phyloP scores from a whole-genome alignment of 345 rosid species.

The Luvunga scandens region DNA sequence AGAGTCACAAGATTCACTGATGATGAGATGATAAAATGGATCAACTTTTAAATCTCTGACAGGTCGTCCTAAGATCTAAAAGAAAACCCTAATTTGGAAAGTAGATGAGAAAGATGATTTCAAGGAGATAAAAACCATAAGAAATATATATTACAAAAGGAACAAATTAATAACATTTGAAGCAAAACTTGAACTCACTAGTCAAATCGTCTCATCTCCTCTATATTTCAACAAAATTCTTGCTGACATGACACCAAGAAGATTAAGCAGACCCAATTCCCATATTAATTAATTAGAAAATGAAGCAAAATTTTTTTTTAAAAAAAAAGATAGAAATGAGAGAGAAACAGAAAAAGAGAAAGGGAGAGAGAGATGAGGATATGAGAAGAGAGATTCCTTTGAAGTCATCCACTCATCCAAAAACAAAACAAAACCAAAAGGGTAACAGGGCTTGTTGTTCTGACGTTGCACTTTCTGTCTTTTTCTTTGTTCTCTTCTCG shows the following conservation, averaged over 20 bases:
- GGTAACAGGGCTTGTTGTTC: slow-evolving; percentile 22
- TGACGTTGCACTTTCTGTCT: slow-evolving; percentile 56
- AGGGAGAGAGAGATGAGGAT: slow-evolving; percentile 28
- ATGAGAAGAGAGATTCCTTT: slow-evolving; percentile 24
- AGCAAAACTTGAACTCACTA: slow-evolving; percentile 20
- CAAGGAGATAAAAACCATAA: background rate
- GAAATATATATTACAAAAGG: background rate
- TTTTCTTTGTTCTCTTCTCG: slow-evolving; percentile 37
- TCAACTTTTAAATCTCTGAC: slow-evolving; percentile 15
- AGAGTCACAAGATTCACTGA: slow-evolving; percentile 18
- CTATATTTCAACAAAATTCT: background rate
- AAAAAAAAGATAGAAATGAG: slow-evolving; percentile 4
- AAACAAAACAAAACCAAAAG: slow-evolving; percentile 27
- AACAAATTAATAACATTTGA: background rate
- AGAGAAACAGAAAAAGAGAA: slow-evolving; percentile 22
- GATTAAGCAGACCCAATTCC: background rate
- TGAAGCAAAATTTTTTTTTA: background rate
- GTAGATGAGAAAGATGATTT: background rate
- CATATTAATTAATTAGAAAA: background rate
- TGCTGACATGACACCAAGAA: background rate
- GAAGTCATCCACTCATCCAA: slow-evolving; percentile 33
- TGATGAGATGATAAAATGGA: slow-evolving; percentile 10
- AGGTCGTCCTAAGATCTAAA: slow-evolving; percentile 25
- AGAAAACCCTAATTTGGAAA: slow-evolving; percentile 45
- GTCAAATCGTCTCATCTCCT: background rate